phyloP scores from a whole-genome alignment of 768 basidiomycete genomes.

The Pleurotus eryngii region DNA sequence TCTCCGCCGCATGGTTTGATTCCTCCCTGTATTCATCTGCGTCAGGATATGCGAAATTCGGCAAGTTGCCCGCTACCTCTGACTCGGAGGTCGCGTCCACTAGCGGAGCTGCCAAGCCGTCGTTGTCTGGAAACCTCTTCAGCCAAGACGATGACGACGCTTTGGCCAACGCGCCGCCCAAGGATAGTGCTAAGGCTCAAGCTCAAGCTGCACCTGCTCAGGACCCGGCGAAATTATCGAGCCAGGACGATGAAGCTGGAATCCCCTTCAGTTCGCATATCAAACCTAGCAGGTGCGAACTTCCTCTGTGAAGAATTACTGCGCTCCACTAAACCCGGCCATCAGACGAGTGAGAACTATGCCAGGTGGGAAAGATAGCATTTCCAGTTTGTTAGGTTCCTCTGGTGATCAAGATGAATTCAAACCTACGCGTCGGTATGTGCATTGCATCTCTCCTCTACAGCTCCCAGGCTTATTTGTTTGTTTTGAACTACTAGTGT shows the following conservation, averaged over 20 bases:
- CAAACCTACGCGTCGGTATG: slow-evolving; percentile 68
- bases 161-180: slow-evolving; percentile 52
- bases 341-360: slow-evolving; percentile 40
- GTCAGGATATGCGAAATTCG: slow-evolving; percentile 70
- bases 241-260: slow-evolving; percentile 18
- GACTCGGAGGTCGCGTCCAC: slow-evolving; percentile 9
- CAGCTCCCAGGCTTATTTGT: background rate
- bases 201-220: background rate
- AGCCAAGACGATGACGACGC: slow-evolving; percentile 52
- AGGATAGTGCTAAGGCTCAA: slow-evolving; percentile 4
- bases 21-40: too few species aligned
- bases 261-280: slow-evolving; percentile 32
- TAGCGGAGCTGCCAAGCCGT: background rate
- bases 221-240: background rate
- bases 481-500: slow-evolving; percentile 40
- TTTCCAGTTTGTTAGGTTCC: slow-evolving; percentile 46
- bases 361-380: slow-evolving; percentile 42
- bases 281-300: slow-evolving; percentile 49
- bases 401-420: slow-evolving; percentile 43
- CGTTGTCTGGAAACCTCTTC: slow-evolving; percentile 34
- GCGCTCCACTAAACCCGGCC: background rate
- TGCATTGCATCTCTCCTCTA: slow-evolving; percentile 1
- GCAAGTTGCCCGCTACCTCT: slow-evolving; percentile 38
- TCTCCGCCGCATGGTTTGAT: background rate
- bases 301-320: background rate